Percentiles rank a stretch among this genome's conserved stretches.
Conservation (phyloP, 768 basidiomycete genomes). For the Saitozyma sp. region DNA sequence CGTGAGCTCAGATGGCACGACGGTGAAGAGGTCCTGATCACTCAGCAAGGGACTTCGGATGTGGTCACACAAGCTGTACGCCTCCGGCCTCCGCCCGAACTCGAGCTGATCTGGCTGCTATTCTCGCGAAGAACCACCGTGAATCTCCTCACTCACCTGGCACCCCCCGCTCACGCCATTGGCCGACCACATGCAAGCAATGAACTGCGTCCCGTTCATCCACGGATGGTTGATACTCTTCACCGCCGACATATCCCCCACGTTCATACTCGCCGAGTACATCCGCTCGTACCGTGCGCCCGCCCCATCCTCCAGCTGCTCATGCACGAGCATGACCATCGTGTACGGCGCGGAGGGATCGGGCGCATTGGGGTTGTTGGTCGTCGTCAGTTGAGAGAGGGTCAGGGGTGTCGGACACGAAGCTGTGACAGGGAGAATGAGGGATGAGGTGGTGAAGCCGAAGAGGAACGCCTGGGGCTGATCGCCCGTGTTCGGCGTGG, state of each 20-base stretch:
- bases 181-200: constrained; percentile 33
- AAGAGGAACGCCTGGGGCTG: constrained; percentile 33
- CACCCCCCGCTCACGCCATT: constrained; percentile 37
- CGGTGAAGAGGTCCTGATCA: constrained; percentile 31
- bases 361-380: constrained; percentile 17
- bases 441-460: constrained; percentile 17
- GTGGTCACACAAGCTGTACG: not conserved
- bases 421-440: constrained; percentile 24
- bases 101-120: not conserved
- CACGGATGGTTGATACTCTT: constrained; percentile 22
- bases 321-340: constrained; percentile 34
- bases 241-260: constrained; percentile 24
- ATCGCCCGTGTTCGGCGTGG: constrained; percentile 39
- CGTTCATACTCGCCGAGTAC: constrained; percentile 27
- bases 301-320: constrained; percentile 31
- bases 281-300: constrained; percentile 24
- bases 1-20: constrained; percentile 19
- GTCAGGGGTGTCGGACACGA: constrained; percentile 33
- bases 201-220: constrained; percentile 39
- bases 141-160: constrained; percentile 23
- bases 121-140: not conserved
- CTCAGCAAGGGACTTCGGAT: constrained; percentile 3
- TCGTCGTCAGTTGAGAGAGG: constrained; percentile 16
- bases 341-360: constrained; percentile 38
- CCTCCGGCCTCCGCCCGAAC: too few species aligned